Conservation (phyloP, 352 stramenopile genomes). For the Phytopythium helicoides region DNA sequence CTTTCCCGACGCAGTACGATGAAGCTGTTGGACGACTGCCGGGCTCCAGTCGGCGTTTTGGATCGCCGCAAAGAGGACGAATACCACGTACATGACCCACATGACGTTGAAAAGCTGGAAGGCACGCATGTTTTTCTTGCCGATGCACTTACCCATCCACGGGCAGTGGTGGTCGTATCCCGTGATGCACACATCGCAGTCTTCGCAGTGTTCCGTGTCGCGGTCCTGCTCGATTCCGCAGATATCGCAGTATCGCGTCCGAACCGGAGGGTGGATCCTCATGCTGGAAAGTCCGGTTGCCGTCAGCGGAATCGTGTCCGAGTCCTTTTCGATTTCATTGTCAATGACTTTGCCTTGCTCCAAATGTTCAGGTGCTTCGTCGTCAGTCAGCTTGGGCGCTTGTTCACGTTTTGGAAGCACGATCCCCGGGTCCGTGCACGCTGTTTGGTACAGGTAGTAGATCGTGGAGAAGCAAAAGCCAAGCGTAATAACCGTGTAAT, state of each 20-base stretch:
- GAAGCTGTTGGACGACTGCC: constrained; percentile 29
- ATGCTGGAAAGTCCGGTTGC: neutral
- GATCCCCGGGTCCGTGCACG: constrained; percentile 77
- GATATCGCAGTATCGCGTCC: constrained; percentile 63
- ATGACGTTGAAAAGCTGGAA: constrained; percentile 90
- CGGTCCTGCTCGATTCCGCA: constrained; percentile 55
- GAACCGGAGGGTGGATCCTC: constrained; percentile 6
- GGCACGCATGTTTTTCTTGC: constrained; percentile 85
- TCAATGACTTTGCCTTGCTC: constrained; percentile 12
- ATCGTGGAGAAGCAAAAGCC: constrained; percentile 49
- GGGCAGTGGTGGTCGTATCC: constrained; percentile 91
- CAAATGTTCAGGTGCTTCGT: constrained; percentile 5
- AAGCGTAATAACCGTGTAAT: constrained; percentile 59
- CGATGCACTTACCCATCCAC: constrained; percentile 95
- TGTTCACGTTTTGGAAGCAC: constrained; percentile 16
- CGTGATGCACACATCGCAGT: constrained; percentile 92
- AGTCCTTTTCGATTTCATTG: neutral
- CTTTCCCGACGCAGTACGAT: constrained; percentile 21
- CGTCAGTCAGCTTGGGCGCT: too few species aligned
- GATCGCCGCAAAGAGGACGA: constrained; percentile 63
- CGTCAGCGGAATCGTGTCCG: constrained; percentile 2
- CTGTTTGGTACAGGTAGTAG: constrained; percentile 71
- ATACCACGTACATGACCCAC: constrained; percentile 85
- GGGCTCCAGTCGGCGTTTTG: constrained; percentile 52
- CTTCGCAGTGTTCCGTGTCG: constrained; percentile 88